Conservation (phyloP, 805 yeast genomes). For the Pichia kluyveri region DNA sequence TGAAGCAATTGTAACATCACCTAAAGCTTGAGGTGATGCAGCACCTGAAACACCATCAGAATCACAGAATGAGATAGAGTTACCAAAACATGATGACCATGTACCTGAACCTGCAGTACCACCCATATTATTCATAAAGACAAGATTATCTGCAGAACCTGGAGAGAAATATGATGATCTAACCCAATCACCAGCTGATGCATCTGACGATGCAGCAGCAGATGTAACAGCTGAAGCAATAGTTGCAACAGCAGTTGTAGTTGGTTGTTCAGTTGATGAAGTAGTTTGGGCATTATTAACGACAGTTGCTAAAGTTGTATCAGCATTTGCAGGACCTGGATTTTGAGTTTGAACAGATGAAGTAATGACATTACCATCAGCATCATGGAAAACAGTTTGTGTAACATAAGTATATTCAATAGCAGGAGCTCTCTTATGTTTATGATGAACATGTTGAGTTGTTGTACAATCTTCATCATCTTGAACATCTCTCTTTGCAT, state of each 20-base stretch:
- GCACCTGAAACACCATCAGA: slow-evolving; percentile 72
- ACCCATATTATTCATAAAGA: slow-evolving; percentile 84
- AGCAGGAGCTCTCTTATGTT: slow-evolving; percentile 53
- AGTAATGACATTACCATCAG: slow-evolving; percentile 35
- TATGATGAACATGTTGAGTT: slow-evolving; percentile 36
- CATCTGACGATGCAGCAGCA: slow-evolving; percentile 5
- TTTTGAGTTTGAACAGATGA: slow-evolving; percentile 17
- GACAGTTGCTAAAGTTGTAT: slow-evolving; percentile 11
- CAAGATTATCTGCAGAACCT: slow-evolving; percentile 61
- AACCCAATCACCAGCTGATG: slow-evolving; percentile 50
- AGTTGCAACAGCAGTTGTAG: no score
- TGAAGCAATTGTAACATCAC: slow-evolving; percentile 60
- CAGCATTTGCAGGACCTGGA: slow-evolving; percentile 15
- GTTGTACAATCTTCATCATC: slow-evolving; percentile 38
- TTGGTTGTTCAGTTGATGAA: neutral
- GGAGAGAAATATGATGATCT: slow-evolving; percentile 61
- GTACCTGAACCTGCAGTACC: slow-evolving; percentile 80
- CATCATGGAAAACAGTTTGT: slow-evolving; percentile 65
- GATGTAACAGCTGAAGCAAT: slow-evolving; percentile 6
- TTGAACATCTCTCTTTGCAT: slow-evolving; percentile 23
- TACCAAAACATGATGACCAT: slow-evolving; percentile 82
- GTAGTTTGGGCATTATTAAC: slow-evolving; percentile 7
- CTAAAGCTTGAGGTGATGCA: slow-evolving; percentile 55
- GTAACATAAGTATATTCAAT: slow-evolving; percentile 66
- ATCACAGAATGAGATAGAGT: slow-evolving; percentile 80